These are phyloP conservation scores for Omphalotus guepiniiformis DNA, from an alignment of 768 basidiomycete species.

Conservation along the genomic window DNA sequence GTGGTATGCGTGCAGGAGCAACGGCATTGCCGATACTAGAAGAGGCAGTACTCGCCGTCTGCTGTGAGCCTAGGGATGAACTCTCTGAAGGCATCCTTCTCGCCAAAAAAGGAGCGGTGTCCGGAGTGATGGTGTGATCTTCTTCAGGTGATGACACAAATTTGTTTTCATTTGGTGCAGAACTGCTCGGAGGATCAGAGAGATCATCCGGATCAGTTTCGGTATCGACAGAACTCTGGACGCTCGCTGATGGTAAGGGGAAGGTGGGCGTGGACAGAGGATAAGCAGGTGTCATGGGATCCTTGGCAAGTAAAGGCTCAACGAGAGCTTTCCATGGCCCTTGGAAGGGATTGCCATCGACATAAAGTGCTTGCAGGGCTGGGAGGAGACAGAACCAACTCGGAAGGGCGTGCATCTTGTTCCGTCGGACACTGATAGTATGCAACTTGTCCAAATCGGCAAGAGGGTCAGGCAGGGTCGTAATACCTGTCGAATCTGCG, in stretches of 20 bases:
- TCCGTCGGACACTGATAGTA: constrained; percentile 84
- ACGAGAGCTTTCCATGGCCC: constrained; percentile 90
- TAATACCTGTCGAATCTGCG: constrained; percentile 86
- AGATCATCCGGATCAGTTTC: constrained; percentile 52
- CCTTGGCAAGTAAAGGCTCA: constrained; percentile 71
- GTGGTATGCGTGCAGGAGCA: constrained; percentile 15
- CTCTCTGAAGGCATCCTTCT: constrained; percentile 41
- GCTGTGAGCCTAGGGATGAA: background rate
- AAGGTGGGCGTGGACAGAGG: constrained; percentile 63
- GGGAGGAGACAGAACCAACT: constrained; percentile 92
- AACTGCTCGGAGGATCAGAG: constrained; percentile 47
- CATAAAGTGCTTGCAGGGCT: constrained; percentile 76
- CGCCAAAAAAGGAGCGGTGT: constrained; percentile 49
- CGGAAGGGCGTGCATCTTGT: constrained; percentile 86
- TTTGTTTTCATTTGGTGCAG: constrained; percentile 25
- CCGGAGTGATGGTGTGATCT: constrained; percentile 72
- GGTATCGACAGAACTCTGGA: constrained; percentile 34
- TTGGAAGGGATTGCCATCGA: constrained; percentile 97
- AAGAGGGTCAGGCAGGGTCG: constrained; percentile 70
- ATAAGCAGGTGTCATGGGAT: constrained; percentile 55
- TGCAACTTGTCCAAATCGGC: constrained; percentile 75
- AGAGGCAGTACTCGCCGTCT: background rate
- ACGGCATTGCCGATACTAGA: constrained; percentile 31
- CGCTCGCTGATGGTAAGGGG: constrained; percentile 44
- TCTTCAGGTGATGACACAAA: constrained; percentile 41